A percentile compares a stretch with the other conserved stretches of the same genome.
phyloP scores from a whole-genome alignment of 495 filamentous ascomycete species.

The Penicillium steckii region DNA sequence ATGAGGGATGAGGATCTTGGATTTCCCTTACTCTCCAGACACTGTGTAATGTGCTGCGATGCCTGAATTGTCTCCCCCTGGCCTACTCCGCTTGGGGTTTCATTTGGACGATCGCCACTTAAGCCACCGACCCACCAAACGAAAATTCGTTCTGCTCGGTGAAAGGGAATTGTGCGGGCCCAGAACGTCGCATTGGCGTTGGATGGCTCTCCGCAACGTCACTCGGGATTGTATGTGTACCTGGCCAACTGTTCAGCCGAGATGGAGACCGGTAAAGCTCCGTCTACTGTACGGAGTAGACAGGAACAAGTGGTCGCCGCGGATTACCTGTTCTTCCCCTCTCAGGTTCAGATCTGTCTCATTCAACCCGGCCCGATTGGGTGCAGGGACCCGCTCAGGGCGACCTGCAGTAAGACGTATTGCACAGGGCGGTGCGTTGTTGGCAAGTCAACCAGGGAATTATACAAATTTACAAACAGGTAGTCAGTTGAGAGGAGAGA shows the following conservation, averaged over 20 bases:
- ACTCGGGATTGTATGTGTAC: too few species aligned
- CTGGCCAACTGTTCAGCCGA: neutral
- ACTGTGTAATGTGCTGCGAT: too few species aligned
- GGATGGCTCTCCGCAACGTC: constrained; percentile 1
- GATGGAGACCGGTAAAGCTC: neutral
- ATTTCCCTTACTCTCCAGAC: neutral
- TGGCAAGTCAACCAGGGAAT: neutral
- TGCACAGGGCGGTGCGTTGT: neutral
- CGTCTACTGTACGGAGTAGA: neutral
- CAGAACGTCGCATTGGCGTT: neutral
- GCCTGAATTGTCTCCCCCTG: neutral
- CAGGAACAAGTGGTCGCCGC: neutral
- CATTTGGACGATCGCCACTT: neutral
- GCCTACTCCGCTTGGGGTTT: neutral
- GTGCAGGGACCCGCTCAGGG: constrained; percentile 1
- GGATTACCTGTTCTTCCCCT: neutral
- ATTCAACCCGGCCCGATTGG: neutral
- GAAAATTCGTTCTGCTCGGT: neutral
- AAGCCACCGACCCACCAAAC: constrained; percentile 1
- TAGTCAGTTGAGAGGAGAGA: too few species aligned
- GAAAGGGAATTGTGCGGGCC: neutral
- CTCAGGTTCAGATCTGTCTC: neutral
- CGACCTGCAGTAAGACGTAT: neutral
- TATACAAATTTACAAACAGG: neutral
- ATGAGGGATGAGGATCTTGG: neutral